Conservation (phyloP, 768 basidiomycete species). For the Rhodotorula taiwanensis region DNA sequence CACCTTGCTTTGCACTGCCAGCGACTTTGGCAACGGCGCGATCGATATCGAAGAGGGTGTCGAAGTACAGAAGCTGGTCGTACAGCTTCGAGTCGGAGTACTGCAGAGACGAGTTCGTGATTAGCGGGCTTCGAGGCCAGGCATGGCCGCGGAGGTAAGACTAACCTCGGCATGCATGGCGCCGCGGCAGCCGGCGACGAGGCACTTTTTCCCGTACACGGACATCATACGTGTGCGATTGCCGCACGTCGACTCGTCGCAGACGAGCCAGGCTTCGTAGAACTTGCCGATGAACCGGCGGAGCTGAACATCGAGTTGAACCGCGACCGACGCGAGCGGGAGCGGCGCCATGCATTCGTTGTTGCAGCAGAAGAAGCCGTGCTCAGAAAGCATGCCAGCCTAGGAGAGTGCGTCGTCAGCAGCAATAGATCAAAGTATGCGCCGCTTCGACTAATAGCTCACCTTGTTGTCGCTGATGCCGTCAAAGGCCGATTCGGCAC, state of each 20-base stretch:
- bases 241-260: slow-evolving; percentile 77
- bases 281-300: slow-evolving; percentile 67
- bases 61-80: slow-evolving; percentile 79
- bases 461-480: slow-evolving; percentile 44
- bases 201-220: slow-evolving; percentile 78
- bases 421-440: background rate
- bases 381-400: slow-evolving; percentile 60
- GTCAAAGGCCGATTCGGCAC: slow-evolving; percentile 47
- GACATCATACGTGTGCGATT: slow-evolving; percentile 86
- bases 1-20: slow-evolving; percentile 28
- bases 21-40: slow-evolving; percentile 47
- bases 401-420: slow-evolving; percentile 48
- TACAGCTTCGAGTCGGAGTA: slow-evolving; percentile 80
- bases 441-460: slow-evolving; percentile 42
- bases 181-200: slow-evolving; percentile 63
- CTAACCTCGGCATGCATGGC: slow-evolving; percentile 68
- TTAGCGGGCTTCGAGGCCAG: no score
- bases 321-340: slow-evolving; percentile 58
- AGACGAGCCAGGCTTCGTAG: slow-evolving; percentile 82
- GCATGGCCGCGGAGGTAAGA: no score
- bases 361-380: slow-evolving; percentile 62
- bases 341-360: slow-evolving; percentile 55
- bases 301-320: slow-evolving; percentile 82
- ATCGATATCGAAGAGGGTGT: slow-evolving; percentile 65
- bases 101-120: slow-evolving; percentile 48